Percentiles rank a stretch among this genome's conserved stretches.
Conservation (phyloP, 495 filamentous ascomycete genomes). For the Penicillium mononematosum region DNA sequence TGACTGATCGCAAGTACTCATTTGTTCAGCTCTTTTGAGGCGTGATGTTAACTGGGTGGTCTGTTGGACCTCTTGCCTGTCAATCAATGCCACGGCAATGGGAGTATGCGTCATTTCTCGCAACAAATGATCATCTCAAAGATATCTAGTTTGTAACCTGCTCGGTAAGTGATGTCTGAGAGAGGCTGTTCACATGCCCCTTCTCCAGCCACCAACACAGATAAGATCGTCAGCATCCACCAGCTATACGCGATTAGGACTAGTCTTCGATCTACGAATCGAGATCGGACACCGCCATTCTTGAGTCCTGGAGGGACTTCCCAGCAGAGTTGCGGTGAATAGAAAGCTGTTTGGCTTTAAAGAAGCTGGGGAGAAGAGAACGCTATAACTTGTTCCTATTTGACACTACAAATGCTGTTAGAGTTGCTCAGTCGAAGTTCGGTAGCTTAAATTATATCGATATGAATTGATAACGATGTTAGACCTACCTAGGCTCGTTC, state of each 20-base stretch:
- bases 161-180: background rate
- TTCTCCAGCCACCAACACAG: conserved; percentile 2
- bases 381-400: background rate
- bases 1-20: background rate
- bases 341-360: background rate
- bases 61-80: background rate
- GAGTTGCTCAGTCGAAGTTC: background rate
- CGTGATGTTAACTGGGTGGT: background rate
- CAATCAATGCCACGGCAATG: background rate
- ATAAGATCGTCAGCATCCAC: conserved; percentile 9
- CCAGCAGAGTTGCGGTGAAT: background rate
- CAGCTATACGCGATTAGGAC: conserved; percentile 5
- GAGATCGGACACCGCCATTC: conserved; percentile 9
- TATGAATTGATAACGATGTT: background rate
- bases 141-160: background rate
- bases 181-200: background rate
- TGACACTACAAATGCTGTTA: background rate
- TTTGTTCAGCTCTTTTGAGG: background rate
- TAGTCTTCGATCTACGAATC: conserved; percentile 2
- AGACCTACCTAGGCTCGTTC: background rate
- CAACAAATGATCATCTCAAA: background rate
- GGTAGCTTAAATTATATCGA: background rate
- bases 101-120: background rate
- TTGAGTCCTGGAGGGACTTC: background rate
- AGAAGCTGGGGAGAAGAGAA: too few relatives aligned